These are phyloP conservation scores for Stagonosporopsis rhizophila DNA, from an alignment of 2,329 filamentous ascomycete species.

Conservation along the genomic window DNA sequence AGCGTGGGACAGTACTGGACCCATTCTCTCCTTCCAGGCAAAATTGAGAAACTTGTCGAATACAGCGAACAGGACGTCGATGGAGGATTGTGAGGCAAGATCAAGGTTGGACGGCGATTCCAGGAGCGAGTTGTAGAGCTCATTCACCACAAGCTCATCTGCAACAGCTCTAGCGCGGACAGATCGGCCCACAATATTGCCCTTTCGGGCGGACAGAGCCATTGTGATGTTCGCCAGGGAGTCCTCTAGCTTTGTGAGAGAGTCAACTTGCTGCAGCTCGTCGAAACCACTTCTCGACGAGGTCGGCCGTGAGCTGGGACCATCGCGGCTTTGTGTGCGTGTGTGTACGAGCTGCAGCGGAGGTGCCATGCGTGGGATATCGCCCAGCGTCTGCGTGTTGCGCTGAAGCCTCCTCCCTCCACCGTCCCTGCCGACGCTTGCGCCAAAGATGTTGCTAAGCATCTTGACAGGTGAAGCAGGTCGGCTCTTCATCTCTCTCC, in stretches of 20 bases:
- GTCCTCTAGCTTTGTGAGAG: conserved; percentile 76
- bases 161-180: conserved; percentile 73
- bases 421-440: conserved; percentile 58
- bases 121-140: conserved; percentile 86
- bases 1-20: conserved; percentile 77
- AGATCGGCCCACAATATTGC: conserved; percentile 80
- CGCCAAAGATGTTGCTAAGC: conserved; percentile 79
- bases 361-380: conserved; percentile 46
- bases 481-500: conserved; percentile 65
- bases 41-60: conserved; percentile 93
- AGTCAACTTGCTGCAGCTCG: conserved; percentile 33
- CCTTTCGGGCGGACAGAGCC: conserved; percentile 82
- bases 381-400: conserved; percentile 42
- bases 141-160: conserved; percentile 83
- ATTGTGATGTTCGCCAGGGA: conserved; percentile 84
- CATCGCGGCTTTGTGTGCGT: conserved; percentile 47
- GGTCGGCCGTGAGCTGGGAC: conserved; percentile 41
- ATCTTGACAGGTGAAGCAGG: conserved; percentile 90
- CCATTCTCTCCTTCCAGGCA: conserved; percentile 89
- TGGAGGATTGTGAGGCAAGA: conserved; percentile 73
- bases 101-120: conserved; percentile 83
- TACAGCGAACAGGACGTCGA: conserved; percentile 86
- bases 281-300: conserved; percentile 46
- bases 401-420: conserved; percentile 46
- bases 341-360: conserved; percentile 45